Percentiles rank a stretch among this genome's conserved stretches.
Evolutionary conservation across 1,284 basidiomycete genomes (phyloP).

Genomic region (Rhodotorula sp.): DNA sequence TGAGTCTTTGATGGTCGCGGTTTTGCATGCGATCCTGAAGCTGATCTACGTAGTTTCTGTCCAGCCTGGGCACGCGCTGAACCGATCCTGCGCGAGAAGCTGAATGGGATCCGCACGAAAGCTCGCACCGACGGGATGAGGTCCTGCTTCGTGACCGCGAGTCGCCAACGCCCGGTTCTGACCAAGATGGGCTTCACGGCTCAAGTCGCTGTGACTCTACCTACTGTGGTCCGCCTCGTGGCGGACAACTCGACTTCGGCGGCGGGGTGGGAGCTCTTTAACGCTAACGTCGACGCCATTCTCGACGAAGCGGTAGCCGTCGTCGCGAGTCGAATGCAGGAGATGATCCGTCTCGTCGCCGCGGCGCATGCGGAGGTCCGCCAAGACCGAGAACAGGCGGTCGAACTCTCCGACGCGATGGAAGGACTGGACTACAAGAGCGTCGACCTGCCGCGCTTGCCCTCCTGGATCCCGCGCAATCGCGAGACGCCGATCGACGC

Average conservation of each 20-base stretch:
- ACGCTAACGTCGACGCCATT: background rate
- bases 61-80: background rate
- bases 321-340: constrained; percentile 8
- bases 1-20: background rate
- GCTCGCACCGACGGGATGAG: background rate
- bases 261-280: background rate
- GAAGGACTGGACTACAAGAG: background rate
- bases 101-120: background rate
- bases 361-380: background rate
- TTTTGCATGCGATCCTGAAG: no score
- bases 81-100: background rate
- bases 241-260: background rate
- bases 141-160: no score
- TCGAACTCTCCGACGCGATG: background rate
- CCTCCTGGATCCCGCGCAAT: constrained; percentile 11
- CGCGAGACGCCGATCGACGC: constrained; percentile 3
- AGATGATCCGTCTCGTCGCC: background rate
- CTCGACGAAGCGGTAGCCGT: background rate
- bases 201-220: background rate
- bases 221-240: background rate
- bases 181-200: background rate
- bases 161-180: background rate
- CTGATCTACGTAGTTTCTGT: no score
- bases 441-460: constrained; percentile 16
- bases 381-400: background rate